Percentiles rank a stretch among this genome's conserved stretches.
Conservation (phyloP, 202 grass and related monocot genomes). For the Digitaria exilis region DNA sequence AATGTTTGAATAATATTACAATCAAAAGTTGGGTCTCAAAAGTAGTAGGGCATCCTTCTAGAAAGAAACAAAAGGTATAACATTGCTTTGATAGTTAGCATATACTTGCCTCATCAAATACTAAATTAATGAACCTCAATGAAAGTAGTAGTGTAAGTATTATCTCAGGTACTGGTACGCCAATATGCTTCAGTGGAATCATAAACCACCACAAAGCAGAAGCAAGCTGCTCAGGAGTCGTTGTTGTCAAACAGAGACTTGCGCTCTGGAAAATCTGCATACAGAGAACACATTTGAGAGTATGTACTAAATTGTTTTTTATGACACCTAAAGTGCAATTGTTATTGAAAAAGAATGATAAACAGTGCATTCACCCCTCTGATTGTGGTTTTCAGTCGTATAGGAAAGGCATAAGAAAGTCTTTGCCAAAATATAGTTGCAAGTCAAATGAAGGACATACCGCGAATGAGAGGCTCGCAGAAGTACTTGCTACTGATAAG, state of each 20-base stretch:
- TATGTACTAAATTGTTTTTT: neutral
- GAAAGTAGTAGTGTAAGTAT: conserved; percentile 90
- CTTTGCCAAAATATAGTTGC: conserved; percentile 25
- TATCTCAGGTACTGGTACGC: conserved; percentile 86
- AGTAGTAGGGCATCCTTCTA: conserved; percentile 29
- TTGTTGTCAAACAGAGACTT: conserved; percentile 89
- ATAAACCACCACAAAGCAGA: conserved; percentile 96
- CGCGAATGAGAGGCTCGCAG: conserved; percentile 88
- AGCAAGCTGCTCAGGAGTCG: conserved; percentile 90
- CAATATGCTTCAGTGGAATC: conserved; percentile 71
- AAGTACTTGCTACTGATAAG: conserved; percentile 88
- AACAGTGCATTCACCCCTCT: neutral
- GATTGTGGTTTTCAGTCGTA: conserved; percentile 13
- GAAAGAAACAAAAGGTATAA: conserved; percentile 23
- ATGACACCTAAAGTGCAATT: neutral
- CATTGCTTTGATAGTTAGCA: conserved; percentile 18
- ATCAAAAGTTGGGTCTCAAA: conserved; percentile 44
- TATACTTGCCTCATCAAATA: conserved; percentile 93
- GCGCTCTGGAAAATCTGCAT: conserved; percentile 98
- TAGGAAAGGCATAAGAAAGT: conserved; percentile 15
- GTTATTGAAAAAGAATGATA: neutral
- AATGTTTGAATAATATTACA: conserved; percentile 28
- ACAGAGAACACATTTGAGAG: conserved; percentile 32
- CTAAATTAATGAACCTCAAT: conserved; percentile 94
- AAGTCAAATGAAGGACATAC: conserved; percentile 54